These are phyloP conservation scores for Dactylellina sp. DNA, from an alignment of 2,329 filamentous ascomycete genomes.

Conservation along the genomic window DNA sequence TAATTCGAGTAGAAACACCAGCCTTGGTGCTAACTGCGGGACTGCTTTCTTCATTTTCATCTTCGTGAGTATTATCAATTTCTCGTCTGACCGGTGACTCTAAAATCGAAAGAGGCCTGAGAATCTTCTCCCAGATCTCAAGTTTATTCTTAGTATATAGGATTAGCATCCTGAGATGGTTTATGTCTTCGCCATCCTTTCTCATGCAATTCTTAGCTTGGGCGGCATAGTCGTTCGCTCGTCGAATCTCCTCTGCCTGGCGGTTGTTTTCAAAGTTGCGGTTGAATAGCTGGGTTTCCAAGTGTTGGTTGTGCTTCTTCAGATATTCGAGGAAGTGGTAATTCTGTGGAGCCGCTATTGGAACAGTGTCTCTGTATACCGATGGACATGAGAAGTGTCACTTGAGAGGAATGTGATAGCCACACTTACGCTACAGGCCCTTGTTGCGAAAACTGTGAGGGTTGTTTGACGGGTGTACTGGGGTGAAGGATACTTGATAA, in stretches of 20 bases:
- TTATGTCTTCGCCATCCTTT: conserved; percentile 33
- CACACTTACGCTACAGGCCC: not conserved
- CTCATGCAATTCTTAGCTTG: conserved; percentile 38
- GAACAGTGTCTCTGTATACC: conserved; percentile 16
- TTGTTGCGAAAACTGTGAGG: not conserved
- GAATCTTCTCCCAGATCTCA: conserved; percentile 33
- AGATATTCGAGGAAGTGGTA: conserved; percentile 23
- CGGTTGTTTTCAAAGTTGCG: conserved; percentile 26
- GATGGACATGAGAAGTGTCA: not conserved
- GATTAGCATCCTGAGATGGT: conserved; percentile 24
- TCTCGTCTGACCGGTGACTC: conserved; percentile 1
- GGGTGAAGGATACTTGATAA: conserved; percentile 1
- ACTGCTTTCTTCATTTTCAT: not conserved
- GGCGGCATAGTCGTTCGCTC: conserved; percentile 19
- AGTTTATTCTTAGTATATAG: conserved; percentile 27
- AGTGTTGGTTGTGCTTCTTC: conserved; percentile 22
- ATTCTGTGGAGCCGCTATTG: conserved; percentile 16
- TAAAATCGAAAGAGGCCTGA: conserved; percentile 16
- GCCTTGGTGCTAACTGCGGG: not conserved
- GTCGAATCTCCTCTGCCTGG: conserved; percentile 21
- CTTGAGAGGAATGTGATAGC: not conserved
- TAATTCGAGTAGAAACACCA: conserved; percentile 13
- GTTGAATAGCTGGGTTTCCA: conserved; percentile 35
- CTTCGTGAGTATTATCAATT: not conserved
- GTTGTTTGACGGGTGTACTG: conserved; percentile 6